phyloP scores from a whole-genome alignment of 441 rosid genomes.

The Gossypium schwendimanii region DNA sequence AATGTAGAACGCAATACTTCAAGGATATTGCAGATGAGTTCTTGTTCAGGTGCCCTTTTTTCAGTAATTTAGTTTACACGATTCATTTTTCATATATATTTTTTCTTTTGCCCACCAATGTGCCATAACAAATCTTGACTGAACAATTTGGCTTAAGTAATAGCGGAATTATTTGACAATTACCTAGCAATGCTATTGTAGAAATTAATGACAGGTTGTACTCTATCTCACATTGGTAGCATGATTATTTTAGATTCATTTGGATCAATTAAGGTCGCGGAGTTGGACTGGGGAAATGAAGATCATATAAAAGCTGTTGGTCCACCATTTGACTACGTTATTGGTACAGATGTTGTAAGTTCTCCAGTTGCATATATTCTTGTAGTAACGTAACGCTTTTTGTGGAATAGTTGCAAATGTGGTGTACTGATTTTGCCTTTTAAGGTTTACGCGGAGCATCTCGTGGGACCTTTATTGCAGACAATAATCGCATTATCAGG shows the following conservation, averaged over 20 bases:
- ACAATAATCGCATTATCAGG: slow-evolving; percentile 71
- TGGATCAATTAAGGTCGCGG: slow-evolving; percentile 77
- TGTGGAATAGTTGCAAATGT: background rate
- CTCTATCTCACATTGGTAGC: slow-evolving; percentile 9
- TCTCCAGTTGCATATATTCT: slow-evolving; percentile 7
- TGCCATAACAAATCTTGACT: background rate
- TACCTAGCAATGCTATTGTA: background rate
- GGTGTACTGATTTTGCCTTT: slow-evolving; percentile 17
- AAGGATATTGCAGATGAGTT: slow-evolving; percentile 62
- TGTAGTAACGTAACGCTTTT: background rate
- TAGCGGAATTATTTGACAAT: background rate
- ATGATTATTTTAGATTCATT: slow-evolving; percentile 51
- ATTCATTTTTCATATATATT: background rate
- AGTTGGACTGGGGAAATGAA: slow-evolving; percentile 84
- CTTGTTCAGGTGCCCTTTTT: slow-evolving; percentile 43
- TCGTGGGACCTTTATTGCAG: slow-evolving; percentile 67
- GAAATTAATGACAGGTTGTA: background rate
- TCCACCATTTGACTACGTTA: slow-evolving; percentile 82
- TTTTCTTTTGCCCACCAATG: background rate
- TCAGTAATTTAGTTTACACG: background rate
- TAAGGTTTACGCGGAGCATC: slow-evolving; percentile 92
- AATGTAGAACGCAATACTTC: slow-evolving; percentile 76
- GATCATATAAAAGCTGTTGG: slow-evolving; percentile 61
- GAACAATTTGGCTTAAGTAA: background rate
- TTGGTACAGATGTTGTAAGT: slow-evolving; percentile 94